phyloP scores from a whole-genome alignment of 805 yeast genomes.

The Ogataea paraovalis region DNA sequence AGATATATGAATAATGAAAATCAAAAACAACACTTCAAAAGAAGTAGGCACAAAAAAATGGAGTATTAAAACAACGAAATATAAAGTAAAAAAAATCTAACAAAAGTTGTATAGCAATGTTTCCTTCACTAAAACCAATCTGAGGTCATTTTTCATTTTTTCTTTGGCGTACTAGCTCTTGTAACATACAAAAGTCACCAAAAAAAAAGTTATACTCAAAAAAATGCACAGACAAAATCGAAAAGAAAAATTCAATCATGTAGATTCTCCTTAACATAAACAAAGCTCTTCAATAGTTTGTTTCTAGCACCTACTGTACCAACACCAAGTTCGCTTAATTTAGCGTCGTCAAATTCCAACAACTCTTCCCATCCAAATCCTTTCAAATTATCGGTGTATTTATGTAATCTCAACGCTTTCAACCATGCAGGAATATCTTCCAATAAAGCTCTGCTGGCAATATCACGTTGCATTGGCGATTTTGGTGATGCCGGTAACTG shows the following conservation, averaged over 20 bases:
- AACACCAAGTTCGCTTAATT: conserved; percentile 77
- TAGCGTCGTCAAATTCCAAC: conserved; percentile 63
- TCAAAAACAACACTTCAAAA: too few relatives aligned
- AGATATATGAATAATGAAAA: too few relatives aligned
- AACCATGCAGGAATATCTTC: conserved; percentile 89
- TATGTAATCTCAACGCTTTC: conserved; percentile 83
- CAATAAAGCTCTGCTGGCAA: conserved; percentile 52
- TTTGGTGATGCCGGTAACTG: conserved; percentile 22
- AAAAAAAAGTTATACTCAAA: background rate
- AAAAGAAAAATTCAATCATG: conserved; percentile 16
- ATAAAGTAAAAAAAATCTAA: too few relatives aligned
- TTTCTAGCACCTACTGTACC: conserved; percentile 94
- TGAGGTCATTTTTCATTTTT: too few relatives aligned
- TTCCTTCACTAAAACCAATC: too few relatives aligned
- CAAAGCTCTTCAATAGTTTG: conserved; percentile 87
- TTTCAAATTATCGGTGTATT: conserved; percentile 82
- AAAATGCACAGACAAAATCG: background rate
- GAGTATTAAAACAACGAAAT: too few relatives aligned
- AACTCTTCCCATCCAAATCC: conserved; percentile 76
- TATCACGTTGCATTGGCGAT: conserved; percentile 46
- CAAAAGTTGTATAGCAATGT: too few relatives aligned
- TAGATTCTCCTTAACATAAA: conserved; percentile 59
- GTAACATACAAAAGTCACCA: too few relatives aligned
- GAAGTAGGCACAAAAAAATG: too few relatives aligned
- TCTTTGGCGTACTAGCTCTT: too few relatives aligned